These are phyloP conservation scores for Davidsoniella eucalypti DNA, from an alignment of 2,329 filamentous ascomycete species.

Conservation along the genomic window DNA sequence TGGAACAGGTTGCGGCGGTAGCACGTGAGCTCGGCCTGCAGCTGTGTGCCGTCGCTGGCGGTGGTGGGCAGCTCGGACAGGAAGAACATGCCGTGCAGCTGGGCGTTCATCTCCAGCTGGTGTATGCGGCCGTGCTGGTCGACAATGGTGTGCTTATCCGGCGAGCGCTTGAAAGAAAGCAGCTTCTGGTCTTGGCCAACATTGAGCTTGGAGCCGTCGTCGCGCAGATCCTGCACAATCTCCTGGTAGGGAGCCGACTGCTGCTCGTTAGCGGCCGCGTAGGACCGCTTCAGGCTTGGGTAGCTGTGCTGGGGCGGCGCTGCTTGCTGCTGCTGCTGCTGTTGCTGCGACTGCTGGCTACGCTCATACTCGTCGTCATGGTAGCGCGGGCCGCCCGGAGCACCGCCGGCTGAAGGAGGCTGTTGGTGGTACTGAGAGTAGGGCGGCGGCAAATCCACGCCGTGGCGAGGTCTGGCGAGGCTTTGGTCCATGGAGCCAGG, in stretches of 20 bases:
- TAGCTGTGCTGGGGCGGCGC: slow-evolving; percentile 33
- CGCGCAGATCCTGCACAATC: slow-evolving; percentile 43
- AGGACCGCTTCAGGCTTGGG: slow-evolving; percentile 39
- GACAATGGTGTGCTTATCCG: slow-evolving; percentile 43
- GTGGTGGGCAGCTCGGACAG: slow-evolving; percentile 61
- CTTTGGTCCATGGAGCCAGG: slow-evolving; percentile 31
- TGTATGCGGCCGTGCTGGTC: slow-evolving; percentile 43
- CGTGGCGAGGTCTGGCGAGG: slow-evolving; percentile 23
- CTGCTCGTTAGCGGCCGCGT: slow-evolving; percentile 32
- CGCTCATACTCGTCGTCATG: slow-evolving; percentile 33
- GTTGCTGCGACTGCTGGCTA: slow-evolving; percentile 14
- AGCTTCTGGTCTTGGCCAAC: slow-evolving; percentile 46
- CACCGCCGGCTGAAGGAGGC: slow-evolving; percentile 1
- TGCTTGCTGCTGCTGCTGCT: slow-evolving; percentile 36
- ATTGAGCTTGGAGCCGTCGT: slow-evolving; percentile 39
- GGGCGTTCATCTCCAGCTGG: slow-evolving; percentile 48
- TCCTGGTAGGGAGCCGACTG: slow-evolving; percentile 37
- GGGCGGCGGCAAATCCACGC: slow-evolving; percentile 25
- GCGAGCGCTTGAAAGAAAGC: slow-evolving; percentile 38
- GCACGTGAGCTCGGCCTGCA: slow-evolving; percentile 77
- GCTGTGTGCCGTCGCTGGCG: slow-evolving; percentile 35
- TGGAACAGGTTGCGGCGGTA: slow-evolving; percentile 93
- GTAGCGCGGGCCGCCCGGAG: not conserved
- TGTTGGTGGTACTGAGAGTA: slow-evolving; percentile 32
- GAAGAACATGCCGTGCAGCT: slow-evolving; percentile 82